Percentiles rank a stretch among this genome's conserved stretches.
Conservation (phyloP, 148 eudicot genomes). For the Talinum fruticosum region DNA sequence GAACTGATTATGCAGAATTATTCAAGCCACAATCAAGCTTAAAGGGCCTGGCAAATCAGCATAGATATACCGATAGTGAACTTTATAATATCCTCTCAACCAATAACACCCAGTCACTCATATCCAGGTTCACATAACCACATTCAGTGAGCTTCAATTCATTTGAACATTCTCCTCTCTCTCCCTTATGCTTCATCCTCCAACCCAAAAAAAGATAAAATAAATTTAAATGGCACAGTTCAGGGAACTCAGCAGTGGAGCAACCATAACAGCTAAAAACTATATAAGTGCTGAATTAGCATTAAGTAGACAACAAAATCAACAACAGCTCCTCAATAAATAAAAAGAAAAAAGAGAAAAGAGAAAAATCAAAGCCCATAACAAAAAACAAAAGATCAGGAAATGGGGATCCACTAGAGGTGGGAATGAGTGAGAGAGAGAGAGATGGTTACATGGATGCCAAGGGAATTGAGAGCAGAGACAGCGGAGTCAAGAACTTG, state of each 20-base stretch:
- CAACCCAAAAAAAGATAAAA: background rate
- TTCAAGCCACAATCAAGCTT: background rate
- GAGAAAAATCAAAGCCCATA: too few relatives aligned
- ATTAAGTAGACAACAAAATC: too few relatives aligned
- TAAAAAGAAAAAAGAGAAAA: too few relatives aligned
- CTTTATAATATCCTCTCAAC: background rate
- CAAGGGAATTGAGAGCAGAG: constrained; percentile 56
- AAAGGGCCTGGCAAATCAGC: too few relatives aligned
- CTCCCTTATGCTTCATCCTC: background rate
- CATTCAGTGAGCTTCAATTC: background rate
- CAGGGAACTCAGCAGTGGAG: too few relatives aligned
- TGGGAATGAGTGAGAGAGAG: background rate
- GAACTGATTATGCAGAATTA: background rate
- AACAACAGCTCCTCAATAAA: too few relatives aligned
- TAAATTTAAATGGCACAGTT: too few relatives aligned
- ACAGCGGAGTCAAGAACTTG: constrained; percentile 73
- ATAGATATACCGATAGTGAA: too few relatives aligned
- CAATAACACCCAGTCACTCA: background rate
- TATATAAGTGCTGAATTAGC: too few relatives aligned
- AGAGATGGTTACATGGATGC: constrained; percentile 48
- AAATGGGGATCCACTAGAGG: background rate
- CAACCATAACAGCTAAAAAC: too few relatives aligned
- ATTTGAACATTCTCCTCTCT: background rate
- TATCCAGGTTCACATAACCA: background rate
- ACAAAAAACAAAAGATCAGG: too few relatives aligned